Base-by-base conservation (phyloP, 2,329 filamentous ascomycete species). In the Colletotrichum camelliae region DNA sequence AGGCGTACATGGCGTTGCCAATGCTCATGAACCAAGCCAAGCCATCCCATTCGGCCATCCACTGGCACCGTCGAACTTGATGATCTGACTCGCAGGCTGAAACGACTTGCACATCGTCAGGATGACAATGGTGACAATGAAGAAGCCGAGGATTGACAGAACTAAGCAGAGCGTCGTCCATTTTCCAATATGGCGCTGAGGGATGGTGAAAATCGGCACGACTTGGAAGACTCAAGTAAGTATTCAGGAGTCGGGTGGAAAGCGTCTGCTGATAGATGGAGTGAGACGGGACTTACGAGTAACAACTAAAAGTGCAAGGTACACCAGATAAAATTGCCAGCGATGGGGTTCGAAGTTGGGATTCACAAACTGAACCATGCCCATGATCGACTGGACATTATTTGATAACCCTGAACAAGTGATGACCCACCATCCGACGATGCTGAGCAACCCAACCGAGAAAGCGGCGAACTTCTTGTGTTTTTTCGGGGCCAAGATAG, bases 351-450 rank as follows among this genome's bases (percentile, higher is more conserved):
- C 62, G 27, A 61, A 78, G 21, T 68, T 66, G 1, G 78, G 78
- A 10, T 77, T 66, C 7, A 62, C 52, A 31, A 78, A 78, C 6
- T 67, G 18, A 35, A 74, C 61, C 68, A 79, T 78, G 16, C 77
- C 78, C 6, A 77, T 72, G 61, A 78, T 78, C n/a, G 57, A 77
- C 55, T 76, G 72, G 7, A 76, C 76, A 10, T 74, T 75, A 31
- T 76, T 76, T 18, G 77, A 79, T 27, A 79, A 73, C 13, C 78
- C 78, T 6, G 77, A 79, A 70, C 77, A 79, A 12, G 78, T 78
- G 12, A 79, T 76, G 4, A 79, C 72, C 72, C 71, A 77, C 78
- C 78, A 78, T 3, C 73, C 78, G 24, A 78, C n/a, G 10, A 78
- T 69, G 48, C 70, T 77, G 18, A 77, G 57, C 7, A 65, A 65